These are phyloP conservation scores for Annona cherimola DNA, from an alignment of 164 flowering plant genomes.

Conservation along the genomic window DNA sequence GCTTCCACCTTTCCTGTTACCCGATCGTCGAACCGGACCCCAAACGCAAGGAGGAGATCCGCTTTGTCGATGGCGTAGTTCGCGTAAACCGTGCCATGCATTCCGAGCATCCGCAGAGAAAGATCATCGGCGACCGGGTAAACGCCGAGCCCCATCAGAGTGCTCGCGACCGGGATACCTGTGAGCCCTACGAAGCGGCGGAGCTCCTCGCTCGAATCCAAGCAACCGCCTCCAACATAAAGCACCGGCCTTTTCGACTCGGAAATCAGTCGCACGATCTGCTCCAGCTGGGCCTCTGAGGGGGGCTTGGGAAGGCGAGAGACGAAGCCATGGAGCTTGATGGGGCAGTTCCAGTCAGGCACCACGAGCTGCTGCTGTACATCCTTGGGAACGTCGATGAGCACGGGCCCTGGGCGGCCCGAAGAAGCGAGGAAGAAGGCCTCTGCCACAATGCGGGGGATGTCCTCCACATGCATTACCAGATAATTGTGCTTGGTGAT, in stretches of 20 bases:
- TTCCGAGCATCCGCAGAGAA: slow-evolving; percentile 62
- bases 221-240: slow-evolving; percentile 69
- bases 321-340: slow-evolving; percentile 41
- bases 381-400: slow-evolving; percentile 67
- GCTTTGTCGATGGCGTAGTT: slow-evolving; percentile 58
- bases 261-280: slow-evolving; percentile 46
- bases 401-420: slow-evolving; percentile 63
- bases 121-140: slow-evolving; percentile 36
- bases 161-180: slow-evolving; percentile 64
- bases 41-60: slow-evolving; percentile 67
- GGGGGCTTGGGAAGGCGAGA: slow-evolving; percentile 46
- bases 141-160: slow-evolving; percentile 69
- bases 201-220: slow-evolving; percentile 56
- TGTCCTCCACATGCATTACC: slow-evolving; percentile 55
- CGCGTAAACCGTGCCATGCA: slow-evolving; percentile 75
- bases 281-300: slow-evolving; percentile 27
- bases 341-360: slow-evolving; percentile 45
- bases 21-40: slow-evolving; percentile 68
- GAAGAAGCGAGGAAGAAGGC: slow-evolving; percentile 50
- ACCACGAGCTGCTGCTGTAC: slow-evolving; percentile 52
- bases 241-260: slow-evolving; percentile 57
- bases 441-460: slow-evolving; percentile 50
- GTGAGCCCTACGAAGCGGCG: slow-evolving; percentile 52
- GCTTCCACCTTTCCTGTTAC: slow-evolving; percentile 69
- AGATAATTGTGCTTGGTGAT: slow-evolving; percentile 70